Conservation (phyloP, 2,329 filamentous ascomycete species). For the Stagonosporopsis rhizophila region DNA sequence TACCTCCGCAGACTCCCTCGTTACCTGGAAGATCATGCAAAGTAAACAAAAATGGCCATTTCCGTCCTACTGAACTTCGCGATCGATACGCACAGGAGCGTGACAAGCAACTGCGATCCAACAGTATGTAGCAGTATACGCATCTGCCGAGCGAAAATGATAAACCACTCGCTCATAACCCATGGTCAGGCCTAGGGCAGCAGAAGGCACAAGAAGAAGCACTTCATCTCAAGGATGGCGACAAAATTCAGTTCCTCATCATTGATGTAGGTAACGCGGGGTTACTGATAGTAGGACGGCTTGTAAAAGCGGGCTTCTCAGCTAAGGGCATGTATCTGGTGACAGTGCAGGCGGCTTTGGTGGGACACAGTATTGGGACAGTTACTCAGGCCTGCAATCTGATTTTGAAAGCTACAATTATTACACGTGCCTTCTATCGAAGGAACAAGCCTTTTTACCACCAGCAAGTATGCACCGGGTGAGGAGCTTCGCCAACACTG, state of each 20-base stretch:
- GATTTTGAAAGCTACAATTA: constrained; percentile 67
- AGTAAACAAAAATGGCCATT: not conserved
- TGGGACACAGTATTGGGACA: constrained; percentile 51
- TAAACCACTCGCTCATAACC: not conserved
- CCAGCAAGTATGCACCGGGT: constrained; percentile 54
- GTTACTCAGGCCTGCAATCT: constrained; percentile 58
- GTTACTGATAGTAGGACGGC: constrained; percentile 34
- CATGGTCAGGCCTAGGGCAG: not conserved
- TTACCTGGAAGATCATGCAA: not conserved
- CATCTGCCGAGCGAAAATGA: not conserved
- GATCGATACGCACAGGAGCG: not conserved
- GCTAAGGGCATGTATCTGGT: constrained; percentile 40
- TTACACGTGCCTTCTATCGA: constrained; percentile 68
- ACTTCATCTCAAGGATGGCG: not conserved
- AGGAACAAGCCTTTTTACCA: constrained; percentile 65
- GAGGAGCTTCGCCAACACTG: constrained; percentile 56
- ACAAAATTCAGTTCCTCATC: constrained; percentile 25
- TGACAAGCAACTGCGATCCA: not conserved
- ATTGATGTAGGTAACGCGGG: constrained; percentile 45
- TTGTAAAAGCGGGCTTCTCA: not conserved
- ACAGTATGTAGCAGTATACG: not conserved
- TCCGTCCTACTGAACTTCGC: not conserved
- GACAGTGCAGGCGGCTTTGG: constrained; percentile 54
- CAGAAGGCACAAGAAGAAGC: not conserved
- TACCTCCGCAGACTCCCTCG: not conserved